Evolutionary conservation across 257 asterid species (phyloP), one percentile per base, ranked within the genome.

Genomic region (Cinchona pubescens): DNA sequence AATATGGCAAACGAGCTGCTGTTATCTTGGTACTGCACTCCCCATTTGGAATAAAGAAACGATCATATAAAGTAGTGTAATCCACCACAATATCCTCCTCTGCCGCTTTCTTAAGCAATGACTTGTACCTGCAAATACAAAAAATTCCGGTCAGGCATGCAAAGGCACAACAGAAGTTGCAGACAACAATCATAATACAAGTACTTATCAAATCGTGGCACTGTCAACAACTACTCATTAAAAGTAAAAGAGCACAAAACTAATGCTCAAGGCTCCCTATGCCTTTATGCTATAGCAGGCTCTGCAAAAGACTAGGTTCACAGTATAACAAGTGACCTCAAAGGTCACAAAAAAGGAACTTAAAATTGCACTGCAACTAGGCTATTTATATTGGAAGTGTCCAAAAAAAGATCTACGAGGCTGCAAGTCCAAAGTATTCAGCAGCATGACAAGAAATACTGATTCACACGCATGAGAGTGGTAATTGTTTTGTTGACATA

Each of bases 1-100:
- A 88, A 74, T 89, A 87, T 72, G 97, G 97, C 71, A 92, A 84
- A 27, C 87, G 89, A 67, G 95, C 89, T 38, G 89, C 90, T 71
- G 91, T 87, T 78, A 88, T 77, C 85, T 87, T 88, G 83, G 71
- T 73, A 79, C 82, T 82, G 79, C 79, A 78, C 43, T 85, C 80
- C 78, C 76, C 89, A 73, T 72, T 81, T 2, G 87, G 87, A 69
- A 79, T 83, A 69, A 90, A 90, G 85, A 87, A 90, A 75, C 80
- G 51, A 35, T 88, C 91, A 61, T 88, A 85, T 46, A 90, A 84
- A 69, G 85, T 92, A 38, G 94, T 84, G 76, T 60, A 72, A 53
- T 78, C 86, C 74, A 80, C 86, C 83, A 92, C 95, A 59, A 92
- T 81, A 62, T 79, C 82, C 48, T 88, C 93, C 61, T 86, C 83